Percentiles rank a stretch among this genome's conserved stretches.
Evolutionary conservation across 2,329 filamentous ascomycete species (phyloP).

Genomic region (Fonsecaea pedrosoi): DNA sequence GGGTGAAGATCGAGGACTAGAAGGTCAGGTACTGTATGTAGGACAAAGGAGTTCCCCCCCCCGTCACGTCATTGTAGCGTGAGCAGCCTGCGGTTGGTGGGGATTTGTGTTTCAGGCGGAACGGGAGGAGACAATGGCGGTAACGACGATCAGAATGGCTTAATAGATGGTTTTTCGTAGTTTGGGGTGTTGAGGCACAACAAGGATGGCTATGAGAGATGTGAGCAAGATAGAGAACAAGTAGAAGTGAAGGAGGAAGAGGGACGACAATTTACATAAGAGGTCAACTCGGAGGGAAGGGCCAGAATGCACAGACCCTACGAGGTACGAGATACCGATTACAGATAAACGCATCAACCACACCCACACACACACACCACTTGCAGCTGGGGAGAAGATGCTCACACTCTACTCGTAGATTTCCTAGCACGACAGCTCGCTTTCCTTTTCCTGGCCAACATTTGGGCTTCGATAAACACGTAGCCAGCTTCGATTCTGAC

Average conservation of each 20-base stretch:
- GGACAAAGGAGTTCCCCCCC: conserved; percentile 17
- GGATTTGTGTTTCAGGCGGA: conserved; percentile 7
- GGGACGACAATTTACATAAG: conserved; percentile 18
- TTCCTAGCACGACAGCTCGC: conserved; percentile 4
- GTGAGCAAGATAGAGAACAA: conserved; percentile 5
- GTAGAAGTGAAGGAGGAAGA: not conserved
- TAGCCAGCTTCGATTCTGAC: not conserved
- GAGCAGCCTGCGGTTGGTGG: conserved; percentile 13
- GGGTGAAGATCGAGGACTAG: conserved; percentile 6
- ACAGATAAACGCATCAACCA: not conserved
- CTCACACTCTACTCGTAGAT: conserved; percentile 6
- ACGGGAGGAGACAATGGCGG: conserved; percentile 5
- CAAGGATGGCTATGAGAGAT: not conserved
- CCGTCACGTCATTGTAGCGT: conserved; percentile 23
- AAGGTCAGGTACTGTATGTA: not conserved
- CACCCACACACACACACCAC: conserved; percentile 1
- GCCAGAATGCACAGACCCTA: conserved; percentile 3
- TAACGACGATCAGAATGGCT: conserved; percentile 12
- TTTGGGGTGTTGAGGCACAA: not conserved
- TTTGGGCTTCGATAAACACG: conserved; percentile 2
- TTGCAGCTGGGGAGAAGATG: conserved; percentile 6
- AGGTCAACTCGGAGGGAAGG: not conserved
- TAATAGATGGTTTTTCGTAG: not conserved
- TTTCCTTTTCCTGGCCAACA: conserved; percentile 13
- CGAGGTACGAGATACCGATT: too few relatives aligned